Evolutionary conservation across 257 asterid species (phyloP).

Genomic region (Echium plantagineum): DNA sequence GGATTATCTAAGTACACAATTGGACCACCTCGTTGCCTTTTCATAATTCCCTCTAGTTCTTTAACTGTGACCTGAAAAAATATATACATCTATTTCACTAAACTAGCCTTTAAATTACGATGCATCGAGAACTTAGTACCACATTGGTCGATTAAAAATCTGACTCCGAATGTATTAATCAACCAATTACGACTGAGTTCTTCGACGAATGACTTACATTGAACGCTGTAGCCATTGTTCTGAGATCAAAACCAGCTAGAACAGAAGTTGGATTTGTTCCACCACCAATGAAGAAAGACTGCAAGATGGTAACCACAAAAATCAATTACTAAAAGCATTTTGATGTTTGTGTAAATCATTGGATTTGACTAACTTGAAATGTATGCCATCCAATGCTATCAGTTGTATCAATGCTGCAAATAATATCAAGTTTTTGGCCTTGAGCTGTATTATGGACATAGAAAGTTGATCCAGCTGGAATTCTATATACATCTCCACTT

Average conservation of each 20-base stretch:
- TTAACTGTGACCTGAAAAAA: constrained; percentile 37
- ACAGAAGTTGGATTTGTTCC: constrained; percentile 64
- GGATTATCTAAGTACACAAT: constrained; percentile 39
- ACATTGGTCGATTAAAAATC: too few species aligned
- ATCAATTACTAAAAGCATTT: too few species aligned
- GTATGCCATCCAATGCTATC: constrained; percentile 34
- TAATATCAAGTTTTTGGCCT: constrained; percentile 55
- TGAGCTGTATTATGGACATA: constrained; percentile 49
- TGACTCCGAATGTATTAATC: too few species aligned
- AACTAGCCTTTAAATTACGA: too few species aligned
- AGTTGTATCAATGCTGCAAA: constrained; percentile 64
- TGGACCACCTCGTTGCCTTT: constrained; percentile 40
- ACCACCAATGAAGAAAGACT: constrained; percentile 83
- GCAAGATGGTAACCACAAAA: constrained; percentile 1
- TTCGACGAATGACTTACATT: constrained; percentile 36
- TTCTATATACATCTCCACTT: constrained; percentile 62
- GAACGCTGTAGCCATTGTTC: constrained; percentile 61
- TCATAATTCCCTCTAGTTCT: constrained; percentile 32
- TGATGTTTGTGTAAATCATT: too few species aligned
- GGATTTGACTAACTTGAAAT: constrained; percentile 37
- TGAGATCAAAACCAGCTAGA: constrained; percentile 61
- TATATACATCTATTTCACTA: too few species aligned
- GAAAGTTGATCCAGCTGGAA: constrained; percentile 74
- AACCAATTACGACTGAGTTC: too few species aligned
- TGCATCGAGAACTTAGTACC: too few species aligned